A percentile compares a stretch with the other conserved stretches of the same genome.
Evolutionary conservation across 495 filamentous ascomycete species (phyloP).

Genomic region (Neohortaea acidophila): DNA sequence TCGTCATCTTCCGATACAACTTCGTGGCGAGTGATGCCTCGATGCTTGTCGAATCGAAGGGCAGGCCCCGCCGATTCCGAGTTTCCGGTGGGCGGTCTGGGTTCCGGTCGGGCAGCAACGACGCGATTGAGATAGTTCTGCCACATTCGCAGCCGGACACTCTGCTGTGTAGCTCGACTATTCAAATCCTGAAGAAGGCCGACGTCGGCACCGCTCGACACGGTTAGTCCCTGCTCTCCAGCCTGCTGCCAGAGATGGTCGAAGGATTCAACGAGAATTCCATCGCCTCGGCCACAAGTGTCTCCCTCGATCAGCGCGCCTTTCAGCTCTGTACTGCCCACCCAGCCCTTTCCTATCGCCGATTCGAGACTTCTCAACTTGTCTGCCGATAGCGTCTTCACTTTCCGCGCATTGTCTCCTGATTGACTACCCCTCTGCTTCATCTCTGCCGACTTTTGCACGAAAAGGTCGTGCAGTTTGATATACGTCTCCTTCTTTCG

Average conservation of each 20-base stretch:
- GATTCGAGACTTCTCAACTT: slow-evolving; percentile 32
- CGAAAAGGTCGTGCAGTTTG: slow-evolving; percentile 45
- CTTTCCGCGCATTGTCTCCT: slow-evolving; percentile 20
- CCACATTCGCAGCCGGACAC: slow-evolving; percentile 53
- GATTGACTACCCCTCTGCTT: slow-evolving; percentile 20
- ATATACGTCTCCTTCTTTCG: slow-evolving; percentile 34
- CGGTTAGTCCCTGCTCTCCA: slow-evolving; percentile 32
- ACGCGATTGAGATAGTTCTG: slow-evolving; percentile 41
- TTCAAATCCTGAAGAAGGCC: slow-evolving; percentile 52
- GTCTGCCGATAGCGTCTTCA: slow-evolving; percentile 25
- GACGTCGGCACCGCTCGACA: slow-evolving; percentile 22
- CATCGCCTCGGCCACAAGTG: slow-evolving; percentile 39
- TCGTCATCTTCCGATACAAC: slow-evolving; percentile 2
- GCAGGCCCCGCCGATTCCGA: not conserved
- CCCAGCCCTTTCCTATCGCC: slow-evolving; percentile 54
- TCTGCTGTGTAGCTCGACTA: slow-evolving; percentile 45
- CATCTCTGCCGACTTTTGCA: slow-evolving; percentile 36
- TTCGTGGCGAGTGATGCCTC: slow-evolving; percentile 4
- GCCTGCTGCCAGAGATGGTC: slow-evolving; percentile 51
- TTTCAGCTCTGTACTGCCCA: slow-evolving; percentile 54
- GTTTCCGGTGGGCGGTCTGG: not conserved
- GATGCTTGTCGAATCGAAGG: slow-evolving; percentile 12
- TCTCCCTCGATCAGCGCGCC: slow-evolving; percentile 52
- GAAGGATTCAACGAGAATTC: slow-evolving; percentile 48
- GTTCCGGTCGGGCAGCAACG: not conserved